These are phyloP conservation scores for Elaeis guineensis DNA, from an alignment of 176 grass and related monocot species.

Conservation along the genomic window DNA sequence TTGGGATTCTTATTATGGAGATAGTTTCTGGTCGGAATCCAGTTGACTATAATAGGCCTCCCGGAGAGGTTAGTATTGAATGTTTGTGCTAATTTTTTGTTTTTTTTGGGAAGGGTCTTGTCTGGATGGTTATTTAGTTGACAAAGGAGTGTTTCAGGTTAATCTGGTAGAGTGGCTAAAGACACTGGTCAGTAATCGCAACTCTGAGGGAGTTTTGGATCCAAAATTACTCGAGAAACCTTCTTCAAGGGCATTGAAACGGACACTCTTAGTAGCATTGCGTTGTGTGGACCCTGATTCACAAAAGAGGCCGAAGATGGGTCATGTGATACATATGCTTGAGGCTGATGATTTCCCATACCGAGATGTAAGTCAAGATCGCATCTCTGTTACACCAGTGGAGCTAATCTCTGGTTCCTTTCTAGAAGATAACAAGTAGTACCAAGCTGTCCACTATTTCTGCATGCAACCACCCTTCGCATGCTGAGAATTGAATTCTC, in stretches of 20 bases:
- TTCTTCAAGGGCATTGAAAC: constrained; percentile 77
- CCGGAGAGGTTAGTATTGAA: constrained; percentile 61
- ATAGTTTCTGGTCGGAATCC: constrained; percentile 85
- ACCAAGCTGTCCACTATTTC: too few species aligned
- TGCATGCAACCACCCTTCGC: too few species aligned
- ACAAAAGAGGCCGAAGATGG: constrained; percentile 93
- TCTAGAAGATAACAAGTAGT: too few species aligned
- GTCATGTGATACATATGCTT: constrained; percentile 98
- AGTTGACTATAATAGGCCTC: constrained; percentile 83
- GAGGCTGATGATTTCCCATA: constrained; percentile 97
- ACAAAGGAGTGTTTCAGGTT: constrained; percentile 41
- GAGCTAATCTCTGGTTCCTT: too few species aligned
- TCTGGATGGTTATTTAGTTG: not conserved
- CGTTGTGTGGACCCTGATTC: constrained; percentile 94
- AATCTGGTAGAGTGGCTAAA: constrained; percentile 99
- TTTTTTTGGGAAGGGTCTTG: not conserved
- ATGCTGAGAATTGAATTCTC: too few species aligned
- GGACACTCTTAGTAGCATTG: constrained; percentile 77
- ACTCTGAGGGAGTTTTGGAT: constrained; percentile 92
- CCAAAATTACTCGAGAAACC: constrained; percentile 88
- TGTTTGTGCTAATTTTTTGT: not conserved
- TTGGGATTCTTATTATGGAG: constrained; percentile 98
- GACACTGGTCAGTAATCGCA: constrained; percentile 84
- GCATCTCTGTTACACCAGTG: not conserved
- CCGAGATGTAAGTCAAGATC: constrained; percentile 64